phyloP scores from a whole-genome alignment of 2,329 filamentous ascomycete species.

The Paecilomyces sp. region DNA sequence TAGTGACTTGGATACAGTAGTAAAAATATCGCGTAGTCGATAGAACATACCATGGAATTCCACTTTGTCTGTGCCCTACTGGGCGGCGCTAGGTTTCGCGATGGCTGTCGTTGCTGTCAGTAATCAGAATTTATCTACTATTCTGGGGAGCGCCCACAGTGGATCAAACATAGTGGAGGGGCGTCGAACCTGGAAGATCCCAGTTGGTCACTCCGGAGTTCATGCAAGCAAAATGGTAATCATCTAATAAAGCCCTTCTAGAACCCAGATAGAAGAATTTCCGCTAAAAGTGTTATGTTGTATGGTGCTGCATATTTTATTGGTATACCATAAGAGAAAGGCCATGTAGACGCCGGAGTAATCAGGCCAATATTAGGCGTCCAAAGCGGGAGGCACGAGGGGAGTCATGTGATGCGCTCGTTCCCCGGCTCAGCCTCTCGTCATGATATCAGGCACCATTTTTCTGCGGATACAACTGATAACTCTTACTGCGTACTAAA shows the following conservation, averaged over 20 bases:
- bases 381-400: not conserved
- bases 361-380: too few species aligned
- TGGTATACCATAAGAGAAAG: too few species aligned
- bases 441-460: not conserved
- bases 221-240: not conserved
- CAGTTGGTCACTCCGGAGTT: not conserved
- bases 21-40: not conserved
- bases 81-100: not conserved
- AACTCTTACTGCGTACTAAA: not conserved
- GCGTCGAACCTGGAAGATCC: not conserved
- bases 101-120: not conserved
- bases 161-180: not conserved
- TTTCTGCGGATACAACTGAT: too few species aligned
- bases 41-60: not conserved
- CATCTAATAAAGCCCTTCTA: not conserved
- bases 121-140: not conserved
- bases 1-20: not conserved
- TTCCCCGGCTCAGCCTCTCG: not conserved
- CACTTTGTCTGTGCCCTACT: not conserved
- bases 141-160: not conserved
- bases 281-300: too few species aligned
- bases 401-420: slow-evolving; percentile 1
- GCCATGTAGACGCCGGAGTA: too few species aligned
- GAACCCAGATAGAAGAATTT: not conserved
- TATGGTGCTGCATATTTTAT: too few species aligned